Percentiles rank a stretch among this genome's conserved stretches.
These are phyloP conservation scores for Cucurbita moschata DNA, from an alignment of 306 rosid species.

Conservation along the genomic window DNA sequence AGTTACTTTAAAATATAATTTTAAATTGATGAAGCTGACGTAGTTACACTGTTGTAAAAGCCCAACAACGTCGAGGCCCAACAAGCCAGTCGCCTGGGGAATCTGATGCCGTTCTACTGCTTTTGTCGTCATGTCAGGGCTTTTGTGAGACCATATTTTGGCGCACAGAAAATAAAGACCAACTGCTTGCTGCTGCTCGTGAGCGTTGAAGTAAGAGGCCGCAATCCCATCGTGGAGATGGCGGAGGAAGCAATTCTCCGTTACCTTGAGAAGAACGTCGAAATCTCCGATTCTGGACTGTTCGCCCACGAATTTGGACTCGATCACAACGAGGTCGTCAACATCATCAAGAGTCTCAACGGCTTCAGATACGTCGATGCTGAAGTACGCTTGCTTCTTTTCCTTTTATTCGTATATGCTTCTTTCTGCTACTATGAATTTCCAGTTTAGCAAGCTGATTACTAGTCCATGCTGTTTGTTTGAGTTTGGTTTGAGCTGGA, in stretches of 20 bases:
- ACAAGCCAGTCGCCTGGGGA: too few relatives aligned
- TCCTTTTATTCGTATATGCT: background rate
- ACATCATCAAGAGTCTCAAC: conserved; percentile 62
- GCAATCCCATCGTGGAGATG: conserved; percentile 10
- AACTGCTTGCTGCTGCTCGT: background rate
- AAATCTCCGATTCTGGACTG: conserved; percentile 54
- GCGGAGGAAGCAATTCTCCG: conserved; percentile 67
- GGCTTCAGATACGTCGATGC: conserved; percentile 72
- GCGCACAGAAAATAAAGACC: too few relatives aligned
- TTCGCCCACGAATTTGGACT: conserved; percentile 45
- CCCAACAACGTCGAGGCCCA: too few relatives aligned
- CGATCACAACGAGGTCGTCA: conserved; percentile 56
- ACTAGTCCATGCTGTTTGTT: background rate
- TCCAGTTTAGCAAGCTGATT: background rate
- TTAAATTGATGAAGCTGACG: too few relatives aligned
- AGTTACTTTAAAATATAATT: too few relatives aligned
- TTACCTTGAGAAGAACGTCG: conserved; percentile 31
- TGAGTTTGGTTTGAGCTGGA: background rate
- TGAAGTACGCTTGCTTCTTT: conserved; percentile 18
- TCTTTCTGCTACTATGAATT: background rate
- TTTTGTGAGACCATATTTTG: too few relatives aligned
- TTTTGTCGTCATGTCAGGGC: too few relatives aligned
- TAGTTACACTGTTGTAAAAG: too few relatives aligned
- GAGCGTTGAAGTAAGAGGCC: background rate
- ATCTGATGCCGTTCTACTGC: too few relatives aligned